Evolutionary conservation across 345 rosid species (phyloP), one percentile per base, ranked within the genome.

Genomic region (Pugionium cornutum): DNA sequence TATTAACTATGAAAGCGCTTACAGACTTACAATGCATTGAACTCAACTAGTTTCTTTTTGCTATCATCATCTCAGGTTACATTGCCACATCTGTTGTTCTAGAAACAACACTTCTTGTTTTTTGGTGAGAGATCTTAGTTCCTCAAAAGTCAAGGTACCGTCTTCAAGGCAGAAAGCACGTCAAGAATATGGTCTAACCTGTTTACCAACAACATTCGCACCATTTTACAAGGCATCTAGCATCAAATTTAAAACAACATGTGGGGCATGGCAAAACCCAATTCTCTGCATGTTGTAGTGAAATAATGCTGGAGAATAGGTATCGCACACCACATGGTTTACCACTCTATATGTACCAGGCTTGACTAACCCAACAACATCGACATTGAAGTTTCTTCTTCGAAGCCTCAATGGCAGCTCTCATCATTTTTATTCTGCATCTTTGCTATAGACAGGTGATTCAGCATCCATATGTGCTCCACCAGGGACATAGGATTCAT

Each of bases 61-160:
- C 66, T 42, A 7, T 5, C 8, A 42, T 52, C 48, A 62, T 53
- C 36, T 56, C 45, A 26, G 28, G 42, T 55, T 44, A 60, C 39
- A 52, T 62, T 39, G 50, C 74, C 87, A 84, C 59, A 80, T 75
- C 68, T 62, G 11, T 64, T 79, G 62, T 78, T 89, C 98, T 50
- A 92, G 77, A 70, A 83, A 92, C 77, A 92, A 68, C 7, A 83
- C 85, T 83, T 87, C 98, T 67, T 89, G 95, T 70, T 84, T 89
- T 73, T 82, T 79, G 45, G 84, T 81, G 61, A 92, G 82, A 57
- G 18, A 18, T 18, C 95, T 95, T 41, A 83, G 75, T 60, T 81
- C 88, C 52, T 76, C 76, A 61, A 92, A 80, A 67, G 85, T 85
- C 44, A 62, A 81, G 47, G 80, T 58, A 75, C 83, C 64, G 41